Base-by-base conservation (phyloP, 192 early-diverging fungal genomes). In the Dimargaris xerosporica region DNA sequence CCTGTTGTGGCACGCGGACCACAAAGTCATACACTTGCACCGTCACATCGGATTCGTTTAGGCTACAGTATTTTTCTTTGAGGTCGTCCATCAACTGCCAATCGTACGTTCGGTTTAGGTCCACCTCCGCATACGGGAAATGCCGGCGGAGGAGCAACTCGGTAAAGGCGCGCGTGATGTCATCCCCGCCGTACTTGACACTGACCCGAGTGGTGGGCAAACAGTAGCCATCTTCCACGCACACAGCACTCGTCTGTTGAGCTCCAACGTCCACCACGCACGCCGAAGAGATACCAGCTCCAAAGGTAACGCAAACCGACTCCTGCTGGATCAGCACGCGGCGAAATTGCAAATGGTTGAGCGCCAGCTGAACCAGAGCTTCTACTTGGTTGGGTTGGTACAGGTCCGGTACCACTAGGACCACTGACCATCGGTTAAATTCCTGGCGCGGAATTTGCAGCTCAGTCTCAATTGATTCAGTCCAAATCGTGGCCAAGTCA, bases 261-360 rank as follows among this genome's bases (percentile, higher is more conserved):
- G 92, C 92, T 9, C 92, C 92, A 67, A 95, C 86, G 62, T 93
- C 91, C 3, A 95, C 87, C 17, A 95, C 85, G 67, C 90, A 92
- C 0, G 89, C 89, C 0, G 80, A 76, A 0, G 90, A 86, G 23
- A 91, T 78, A 10, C 92, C 92, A 2, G 92, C 90, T 53, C 92
- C 92, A 76, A 84, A 91, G 0, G 84, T 84, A 1, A 89, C 92
- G 68, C 84, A 86, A 16, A 78, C 73, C 0, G 92, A 90, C 66
- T 88, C 86, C 69, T 91, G 89, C 48, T 89, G 84, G 26, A 90
- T 64, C 51, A 90, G 75, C 0, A 89, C 78, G 7, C 80, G 79
- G n/a, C 70, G 73, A 64, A 93, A 91, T 4, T 81, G 75, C 85
- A 93, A 89, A 55, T 82, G 82, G 19, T 69, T 74, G 45, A 95